Evolutionary conservation across 2,329 filamentous ascomycete genomes (phyloP), one percentile per base, ranked within the genome.

Genomic region (Cladosporium sp.): DNA sequence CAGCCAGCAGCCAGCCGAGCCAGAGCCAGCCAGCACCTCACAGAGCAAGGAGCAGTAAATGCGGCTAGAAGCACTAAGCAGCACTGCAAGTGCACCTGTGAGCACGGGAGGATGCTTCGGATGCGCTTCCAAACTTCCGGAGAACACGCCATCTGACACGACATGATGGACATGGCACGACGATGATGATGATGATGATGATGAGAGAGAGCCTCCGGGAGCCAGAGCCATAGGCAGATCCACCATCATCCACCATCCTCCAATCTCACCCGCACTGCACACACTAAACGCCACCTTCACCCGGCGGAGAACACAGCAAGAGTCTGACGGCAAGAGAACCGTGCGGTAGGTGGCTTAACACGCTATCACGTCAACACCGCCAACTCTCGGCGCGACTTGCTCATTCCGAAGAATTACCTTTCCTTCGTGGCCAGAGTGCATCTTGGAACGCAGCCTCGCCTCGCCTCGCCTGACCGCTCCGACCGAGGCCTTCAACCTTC

Each of bases 321-420:
- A 55, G 30, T 18, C 52, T 55, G 28, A 38, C 55, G 28, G 55
- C 32, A 7, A 6, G 24, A 1, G 14, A 24, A 26, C 55, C 55
- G 32, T 58, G 55, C 30, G 30, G 28, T 30, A 36, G 15, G 18
- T 57, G 54, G 32, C 55, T 41, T 41, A 12, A 58, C 24, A 18
- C 26, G 30, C 21, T 28, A 58, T 58, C 55, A 41, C 55, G 55
- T 58, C 55, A 41, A 58, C 55, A 58, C 49, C 49, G 34, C 24
- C 55, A 41, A 58, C 55, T 58, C 55, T 58, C 55, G 55, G 55
- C 55, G 55, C 32, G n/a, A 58, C 32, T 41, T 58, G 34, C 55
- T 58, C n/a, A 18, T 26, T 58, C 55, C 55, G 55, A 41, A 58
- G 55, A 58, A 58, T 58, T 58, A 21, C 55, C 55, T 58, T 36